Evolutionary conservation across 2,329 filamentous ascomycete genomes (phyloP).

Genomic region (Thelonectria discophora): DNA sequence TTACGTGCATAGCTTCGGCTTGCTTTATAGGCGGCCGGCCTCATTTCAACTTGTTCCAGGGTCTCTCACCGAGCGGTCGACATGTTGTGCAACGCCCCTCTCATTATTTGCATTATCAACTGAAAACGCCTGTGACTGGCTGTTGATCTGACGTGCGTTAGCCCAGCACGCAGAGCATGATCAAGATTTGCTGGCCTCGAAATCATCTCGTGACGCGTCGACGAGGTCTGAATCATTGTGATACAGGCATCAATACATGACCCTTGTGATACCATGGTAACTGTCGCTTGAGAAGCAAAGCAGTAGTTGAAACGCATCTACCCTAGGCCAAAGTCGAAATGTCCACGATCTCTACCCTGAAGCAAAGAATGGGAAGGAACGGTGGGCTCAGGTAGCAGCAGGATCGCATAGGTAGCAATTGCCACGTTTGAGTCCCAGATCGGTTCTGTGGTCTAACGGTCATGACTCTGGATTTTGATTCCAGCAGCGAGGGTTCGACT

Average conservation of each 20-base stretch:
- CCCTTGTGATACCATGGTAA: background rate
- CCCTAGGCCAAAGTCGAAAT: no score
- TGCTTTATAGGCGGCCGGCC: background rate
- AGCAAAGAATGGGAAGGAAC: background rate
- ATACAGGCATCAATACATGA: background rate
- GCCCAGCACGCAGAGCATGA: slow-evolving; percentile 6
- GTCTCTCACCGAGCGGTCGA: background rate
- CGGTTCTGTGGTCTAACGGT: slow-evolving; percentile 21
- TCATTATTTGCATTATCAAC: background rate
- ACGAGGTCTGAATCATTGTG: background rate
- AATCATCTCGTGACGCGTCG: background rate
- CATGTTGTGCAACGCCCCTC: background rate
- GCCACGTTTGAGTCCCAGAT: background rate
- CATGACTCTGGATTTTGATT: slow-evolving; percentile 25
- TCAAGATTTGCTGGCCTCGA: slow-evolving; percentile 9
- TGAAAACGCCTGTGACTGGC: background rate
- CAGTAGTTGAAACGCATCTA: no score
- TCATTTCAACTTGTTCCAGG: background rate
- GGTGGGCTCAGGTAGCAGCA: no score
- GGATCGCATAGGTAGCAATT: background rate
- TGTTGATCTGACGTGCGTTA: background rate
- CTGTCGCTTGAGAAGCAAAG: no score
- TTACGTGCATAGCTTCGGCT: slow-evolving; percentile 1
- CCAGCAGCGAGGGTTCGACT: slow-evolving; percentile 23
- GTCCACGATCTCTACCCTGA: background rate